Evolutionary conservation across 1,139 yeast species (phyloP).

Genomic region (Saccharomycopsis phalli): DNA sequence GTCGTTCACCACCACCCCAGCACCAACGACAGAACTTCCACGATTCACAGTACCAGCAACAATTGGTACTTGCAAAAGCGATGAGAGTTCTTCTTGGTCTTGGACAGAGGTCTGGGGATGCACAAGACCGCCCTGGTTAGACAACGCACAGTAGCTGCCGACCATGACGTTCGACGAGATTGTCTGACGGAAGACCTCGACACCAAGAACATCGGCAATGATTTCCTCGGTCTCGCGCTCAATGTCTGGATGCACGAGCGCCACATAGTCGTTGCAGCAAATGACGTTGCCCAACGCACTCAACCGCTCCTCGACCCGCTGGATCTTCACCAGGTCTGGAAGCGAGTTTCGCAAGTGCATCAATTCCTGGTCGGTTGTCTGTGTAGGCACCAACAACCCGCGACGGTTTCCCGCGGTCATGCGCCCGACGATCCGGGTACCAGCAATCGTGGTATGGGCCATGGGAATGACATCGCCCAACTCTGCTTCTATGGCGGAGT

Average conservation of each 20-base stretch:
- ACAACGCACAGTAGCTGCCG: slow-evolving; percentile 89
- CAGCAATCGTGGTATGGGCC: slow-evolving; percentile 95
- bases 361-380: slow-evolving; percentile 98
- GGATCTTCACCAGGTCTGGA: slow-evolving; percentile 94
- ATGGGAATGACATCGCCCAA: slow-evolving; percentile 94
- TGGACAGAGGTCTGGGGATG: slow-evolving; percentile 97
- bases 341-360: slow-evolving; percentile 95
- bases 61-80: slow-evolving; percentile 90
- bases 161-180: slow-evolving; percentile 97
- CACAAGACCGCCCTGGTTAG: slow-evolving; percentile 97
- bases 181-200: slow-evolving; percentile 97
- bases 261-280: slow-evolving; percentile 98
- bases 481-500: slow-evolving; percentile 95
- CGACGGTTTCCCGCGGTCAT: slow-evolving; percentile 99
- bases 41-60: slow-evolving; percentile 99
- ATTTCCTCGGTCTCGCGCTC: slow-evolving; percentile 98
- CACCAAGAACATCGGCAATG: slow-evolving; percentile 98
- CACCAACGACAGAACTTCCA: slow-evolving; percentile 96
- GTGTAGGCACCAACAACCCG: slow-evolving; percentile 93
- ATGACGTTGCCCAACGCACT: slow-evolving; percentile 97
- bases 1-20: slow-evolving; percentile 97
- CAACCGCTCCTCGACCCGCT: slow-evolving; percentile 94
- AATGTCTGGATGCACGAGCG: slow-evolving; percentile 96
- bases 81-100: slow-evolving; percentile 96
- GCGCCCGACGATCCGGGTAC: slow-evolving; percentile 95